Base-by-base conservation (phyloP, 305 asterid species). In the Fraxinus dipetala region DNA sequence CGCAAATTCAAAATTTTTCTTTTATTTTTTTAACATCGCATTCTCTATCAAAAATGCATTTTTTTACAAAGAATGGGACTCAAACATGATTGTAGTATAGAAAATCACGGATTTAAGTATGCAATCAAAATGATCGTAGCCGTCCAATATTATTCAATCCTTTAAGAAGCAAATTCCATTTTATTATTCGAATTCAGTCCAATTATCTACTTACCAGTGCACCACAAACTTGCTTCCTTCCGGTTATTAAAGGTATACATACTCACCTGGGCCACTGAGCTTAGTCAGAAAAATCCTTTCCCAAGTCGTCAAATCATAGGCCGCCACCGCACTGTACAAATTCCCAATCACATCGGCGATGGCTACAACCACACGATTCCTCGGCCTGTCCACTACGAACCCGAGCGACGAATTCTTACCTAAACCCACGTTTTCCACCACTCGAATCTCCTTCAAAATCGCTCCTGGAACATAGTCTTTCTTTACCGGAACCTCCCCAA, bases 381-480 rank as follows among this genome's bases (percentile, higher is more conserved):
- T 89, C 24, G 89, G 92, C 76, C 93, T 87, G 84, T 96, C 99
- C 56, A 96, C 76, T 20, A 72, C 87, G 43, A 96, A 78, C 0
- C 99, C 99, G 6, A 94, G 90, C 31, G 97, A 82, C 24, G 98
- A 89, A 61, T 96, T 96, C 61, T 88, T 95, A 84, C 90, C 91
- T 83, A 90, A 82, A 14, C 90, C 97, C 54, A 45, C 89, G 32
- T 87, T 90, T 22, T 70, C 77, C 48, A 92, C 95, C 18, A 96
- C 93, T 69, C 75, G 75, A 48, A 86, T 75, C 88, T 96, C 99
- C 90, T 89, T 91, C 84, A 90, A 38, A 22, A 83, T 80, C 16
- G 3, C 76, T 36, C 79, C 89, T 54, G 13, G 76, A 10, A 18
- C 5, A 36, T 80, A 56, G 80, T 77, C 87, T 0, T 77, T 86